These are phyloP conservation scores for Nectriaceae sp. DNA, from an alignment of 2,329 filamentous ascomycete genomes.

Conservation along the genomic window DNA sequence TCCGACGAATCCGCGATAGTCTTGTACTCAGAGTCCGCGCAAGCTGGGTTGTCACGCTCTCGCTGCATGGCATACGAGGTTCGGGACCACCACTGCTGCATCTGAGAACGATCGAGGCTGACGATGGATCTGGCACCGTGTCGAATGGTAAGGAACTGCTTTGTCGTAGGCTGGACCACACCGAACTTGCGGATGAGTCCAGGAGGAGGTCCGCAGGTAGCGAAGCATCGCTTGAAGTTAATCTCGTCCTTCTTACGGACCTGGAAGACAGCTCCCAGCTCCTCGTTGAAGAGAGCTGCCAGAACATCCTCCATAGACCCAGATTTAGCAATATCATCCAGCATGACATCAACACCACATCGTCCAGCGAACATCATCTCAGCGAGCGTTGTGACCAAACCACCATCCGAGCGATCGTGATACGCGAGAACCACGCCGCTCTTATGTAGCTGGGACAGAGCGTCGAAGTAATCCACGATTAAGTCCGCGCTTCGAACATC, in stretches of 20 bases:
- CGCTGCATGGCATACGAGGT: constrained; percentile 93
- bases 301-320: constrained; percentile 66
- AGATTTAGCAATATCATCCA: constrained; percentile 71
- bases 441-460: constrained; percentile 66
- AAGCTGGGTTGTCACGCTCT: constrained; percentile 83
- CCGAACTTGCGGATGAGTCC: constrained; percentile 85
- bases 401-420: constrained; percentile 92
- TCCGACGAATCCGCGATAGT: constrained; percentile 74
- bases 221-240: constrained; percentile 86
- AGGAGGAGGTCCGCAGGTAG: constrained; percentile 81
- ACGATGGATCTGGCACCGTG: constrained; percentile 70
- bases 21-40: constrained; percentile 80
- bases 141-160: constrained; percentile 77
- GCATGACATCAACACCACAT: constrained; percentile 81
- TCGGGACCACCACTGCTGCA: constrained; percentile 86
- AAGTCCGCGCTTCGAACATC: constrained; percentile 82
- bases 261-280: constrained; percentile 95
- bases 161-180: constrained; percentile 65
- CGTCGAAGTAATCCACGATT: constrained; percentile 90
- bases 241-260: constrained; percentile 82
- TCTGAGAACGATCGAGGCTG: constrained; percentile 66
- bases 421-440: constrained; percentile 77
- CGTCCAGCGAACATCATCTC: constrained; percentile 99
- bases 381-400: constrained; percentile 83
- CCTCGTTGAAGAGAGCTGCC: constrained; percentile 89